Evolutionary conservation across 768 basidiomycete genomes (phyloP), one percentile per base, ranked within the genome.

Genomic region (Arthromyces matolae): DNA sequence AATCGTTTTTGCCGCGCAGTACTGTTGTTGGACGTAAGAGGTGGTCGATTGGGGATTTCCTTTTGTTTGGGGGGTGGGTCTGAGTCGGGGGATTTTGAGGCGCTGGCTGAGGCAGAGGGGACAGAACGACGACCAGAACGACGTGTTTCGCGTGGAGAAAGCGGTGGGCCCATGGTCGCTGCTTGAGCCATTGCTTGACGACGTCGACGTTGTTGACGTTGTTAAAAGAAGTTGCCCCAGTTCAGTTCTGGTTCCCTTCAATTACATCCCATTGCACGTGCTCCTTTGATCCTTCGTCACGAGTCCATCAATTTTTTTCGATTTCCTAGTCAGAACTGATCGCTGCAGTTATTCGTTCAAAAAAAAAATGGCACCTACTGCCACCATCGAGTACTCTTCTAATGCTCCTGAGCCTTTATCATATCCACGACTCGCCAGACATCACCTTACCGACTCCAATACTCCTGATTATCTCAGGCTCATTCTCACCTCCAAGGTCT

Each of bases 401-500:
- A 67, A 71, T 58, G 84, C 80, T n/a, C 84, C 85, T 35, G 75
- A 78, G 38, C 83, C 84, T 14, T 66, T 85, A 8, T 45, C 65
- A 18, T 92, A 85, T 60, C 82, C 87, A 13, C 78, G 86, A 24
- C 77, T 93, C 8, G 64, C 81, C 0, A 68, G 75, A 20, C 86
- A 93, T 57, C 67, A 77, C 56, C 68, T 90, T 9, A 75, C 89
- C 4, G 67, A 83, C 0, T 73, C 76, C 38, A 78, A 81, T 19
- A 81, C 81, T 5, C 91, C 92, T 2, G 92, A 95, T 64, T 95
- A 95, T 65, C 80, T 94, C 35, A 77, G 86, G 16, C 81, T 95
- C 37, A 93, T 93, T 57, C 75, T 94, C 42, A 89, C 82, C n/a
- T 78, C 89, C 5, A 91, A 89, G 64, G 91, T 94, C 47, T 95